Evolutionary conservation across 2,329 filamentous ascomycete genomes (phyloP), one percentile per base, ranked within the genome.

Genomic region (Scedosporium apiospermum): DNA sequence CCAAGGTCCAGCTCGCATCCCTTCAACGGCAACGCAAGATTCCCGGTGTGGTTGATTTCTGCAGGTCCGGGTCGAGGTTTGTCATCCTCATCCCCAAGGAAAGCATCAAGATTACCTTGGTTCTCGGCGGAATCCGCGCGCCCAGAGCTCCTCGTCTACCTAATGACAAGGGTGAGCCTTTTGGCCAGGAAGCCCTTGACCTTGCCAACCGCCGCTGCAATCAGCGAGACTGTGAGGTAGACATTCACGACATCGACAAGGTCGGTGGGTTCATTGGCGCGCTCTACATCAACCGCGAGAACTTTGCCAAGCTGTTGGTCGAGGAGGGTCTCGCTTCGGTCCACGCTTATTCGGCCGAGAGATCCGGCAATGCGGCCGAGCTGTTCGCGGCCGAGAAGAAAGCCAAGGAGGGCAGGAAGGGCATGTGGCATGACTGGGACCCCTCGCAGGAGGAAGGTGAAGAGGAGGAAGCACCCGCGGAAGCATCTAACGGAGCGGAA

Each of bases 261-360:
- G 88, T 95, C 27, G 95, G 95, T 69, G 95, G 95, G 44, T 99
- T 99, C 80, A 98, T 99, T 68, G 95, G 95, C 62, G 90, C 91
- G 14, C 82, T 99, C 26, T 97, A 92, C 74, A 85, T 99, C 73
- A 93, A 92, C 80, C 90, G 93, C 61, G 93, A 98, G 77, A 98
- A 90, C 78, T 96, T 99, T 71, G 91, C 93, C 70, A 97, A 96
- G 80, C 75, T 91, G 2, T 83, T 99, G 1, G 86, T 99, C 1
- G 95, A 98, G 75, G 95, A 99, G 76, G 95, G 95, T 65, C 82
- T 97, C 34, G 93, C 95, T 16, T 88, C 88, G 21, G 93, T 99
- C 16, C 93, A 98, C 73, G 87, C 88, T 63, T 98, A 96, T 78
- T 97, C 93, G 26, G 95, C 95, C 0, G 93, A 99, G 78, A 96